phyloP scores from a whole-genome alignment of 2,329 filamentous ascomycete species.

The Penicillium vulpinum region DNA sequence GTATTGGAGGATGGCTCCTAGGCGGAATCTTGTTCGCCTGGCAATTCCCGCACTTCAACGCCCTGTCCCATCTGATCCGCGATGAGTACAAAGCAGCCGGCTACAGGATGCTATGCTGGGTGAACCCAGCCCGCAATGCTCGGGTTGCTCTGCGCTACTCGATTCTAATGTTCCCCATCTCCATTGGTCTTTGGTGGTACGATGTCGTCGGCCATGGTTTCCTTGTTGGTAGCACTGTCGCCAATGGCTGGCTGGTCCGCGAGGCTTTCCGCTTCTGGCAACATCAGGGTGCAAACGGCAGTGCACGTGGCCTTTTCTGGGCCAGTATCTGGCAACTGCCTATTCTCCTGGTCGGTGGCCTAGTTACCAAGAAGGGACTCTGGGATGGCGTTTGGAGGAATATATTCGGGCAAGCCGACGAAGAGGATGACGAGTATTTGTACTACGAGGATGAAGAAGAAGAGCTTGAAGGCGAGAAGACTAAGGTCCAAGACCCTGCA shows the following conservation, averaged over 20 bases:
- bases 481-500: neutral
- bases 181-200: slow-evolving; percentile 72
- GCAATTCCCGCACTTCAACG: slow-evolving; percentile 99
- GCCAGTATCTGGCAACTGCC: slow-evolving; percentile 96
- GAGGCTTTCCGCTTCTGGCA: slow-evolving; percentile 82
- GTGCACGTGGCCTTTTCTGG: slow-evolving; percentile 87
- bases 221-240: slow-evolving; percentile 72
- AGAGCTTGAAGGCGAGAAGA: slow-evolving; percentile 20
- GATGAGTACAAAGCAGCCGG: slow-evolving; percentile 78
- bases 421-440: slow-evolving; percentile 55
- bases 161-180: slow-evolving; percentile 81
- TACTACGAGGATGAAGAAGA: slow-evolving; percentile 59
- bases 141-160: slow-evolving; percentile 88
- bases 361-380: slow-evolving; percentile 90
- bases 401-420: slow-evolving; percentile 59
- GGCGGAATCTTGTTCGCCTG: slow-evolving; percentile 84
- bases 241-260: slow-evolving; percentile 82
- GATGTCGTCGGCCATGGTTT: slow-evolving; percentile 87
- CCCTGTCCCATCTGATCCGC: slow-evolving; percentile 81
- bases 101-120: slow-evolving; percentile 76
- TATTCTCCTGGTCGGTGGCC: slow-evolving; percentile 81
- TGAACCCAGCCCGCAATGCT: slow-evolving; percentile 79
- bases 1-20: slow-evolving; percentile 82
- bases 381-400: slow-evolving; percentile 79
- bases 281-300: slow-evolving; percentile 73